Conservation (phyloP, 2,329 filamentous ascomycete species). For the Bipolaris gigantea region DNA sequence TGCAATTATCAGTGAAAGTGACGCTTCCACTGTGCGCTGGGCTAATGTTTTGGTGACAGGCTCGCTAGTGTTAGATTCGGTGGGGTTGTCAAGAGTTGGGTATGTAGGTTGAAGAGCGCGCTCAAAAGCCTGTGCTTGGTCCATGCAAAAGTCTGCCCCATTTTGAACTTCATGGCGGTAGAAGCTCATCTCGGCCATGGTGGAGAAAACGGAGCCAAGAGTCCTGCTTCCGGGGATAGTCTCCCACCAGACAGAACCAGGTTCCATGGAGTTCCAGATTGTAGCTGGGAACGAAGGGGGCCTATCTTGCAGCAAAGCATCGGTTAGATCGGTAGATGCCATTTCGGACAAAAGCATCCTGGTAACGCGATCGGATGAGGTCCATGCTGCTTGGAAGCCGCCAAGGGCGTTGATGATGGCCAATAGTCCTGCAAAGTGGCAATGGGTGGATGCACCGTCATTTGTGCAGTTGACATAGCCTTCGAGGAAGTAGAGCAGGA, state of each 20-base stretch:
- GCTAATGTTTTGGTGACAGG: background rate
- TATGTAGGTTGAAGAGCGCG: constrained; percentile 7
- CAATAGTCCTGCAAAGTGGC: constrained; percentile 56
- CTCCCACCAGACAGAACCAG: constrained; percentile 17
- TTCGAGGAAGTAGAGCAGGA: constrained; percentile 20
- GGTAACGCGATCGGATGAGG: constrained; percentile 8
- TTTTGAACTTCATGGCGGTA: constrained; percentile 4
- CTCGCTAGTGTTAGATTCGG: background rate
- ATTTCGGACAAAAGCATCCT: constrained; percentile 20
- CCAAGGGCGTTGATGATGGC: constrained; percentile 74
- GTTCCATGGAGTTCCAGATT: constrained; percentile 15
- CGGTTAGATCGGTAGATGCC: constrained; percentile 20
- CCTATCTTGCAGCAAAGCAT: constrained; percentile 15
- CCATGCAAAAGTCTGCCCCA: background rate
- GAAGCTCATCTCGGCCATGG: constrained; percentile 11
- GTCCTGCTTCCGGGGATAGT: constrained; percentile 2
- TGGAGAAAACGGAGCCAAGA: constrained; percentile 6
- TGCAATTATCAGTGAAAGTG: constrained; percentile 9
- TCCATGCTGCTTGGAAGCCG: constrained; percentile 46
- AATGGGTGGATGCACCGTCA: constrained; percentile 16
- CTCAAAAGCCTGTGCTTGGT: constrained; percentile 6
- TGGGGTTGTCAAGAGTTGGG: background rate
- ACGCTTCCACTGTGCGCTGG: background rate
- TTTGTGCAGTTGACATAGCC: constrained; percentile 18
- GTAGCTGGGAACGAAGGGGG: constrained; percentile 11